These are phyloP conservation scores for Fusarium incarnatum DNA, from an alignment of 2,329 filamentous ascomycete genomes.

Conservation along the genomic window DNA sequence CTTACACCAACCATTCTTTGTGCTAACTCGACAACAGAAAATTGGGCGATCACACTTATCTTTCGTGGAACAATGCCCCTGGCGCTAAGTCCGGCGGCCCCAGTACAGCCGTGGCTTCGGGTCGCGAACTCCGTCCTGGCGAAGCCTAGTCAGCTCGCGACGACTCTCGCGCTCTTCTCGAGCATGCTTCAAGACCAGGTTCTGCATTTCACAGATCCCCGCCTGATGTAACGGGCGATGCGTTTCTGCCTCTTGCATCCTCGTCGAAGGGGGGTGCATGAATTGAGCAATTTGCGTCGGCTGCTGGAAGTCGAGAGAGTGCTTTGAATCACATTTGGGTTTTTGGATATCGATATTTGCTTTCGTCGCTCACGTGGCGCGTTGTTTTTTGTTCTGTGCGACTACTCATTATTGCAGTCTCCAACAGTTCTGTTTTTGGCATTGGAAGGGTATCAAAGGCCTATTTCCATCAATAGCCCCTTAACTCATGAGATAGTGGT, in stretches of 20 bases:
- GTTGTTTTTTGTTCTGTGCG: conserved; percentile 36
- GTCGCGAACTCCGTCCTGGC: conserved; percentile 65
- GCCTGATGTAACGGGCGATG: conserved; percentile 4
- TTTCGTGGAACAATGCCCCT: conserved; percentile 86
- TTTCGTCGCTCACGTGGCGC: conserved; percentile 12
- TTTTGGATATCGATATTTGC: conserved; percentile 20
- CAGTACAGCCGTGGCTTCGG: conserved; percentile 61
- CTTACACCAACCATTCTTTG: neutral
- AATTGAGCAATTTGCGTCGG: neutral
- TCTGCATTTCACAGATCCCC: conserved; percentile 22
- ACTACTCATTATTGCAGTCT: conserved; percentile 29
- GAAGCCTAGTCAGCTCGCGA: conserved; percentile 55
- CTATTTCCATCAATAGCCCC: conserved; percentile 4
- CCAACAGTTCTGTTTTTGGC: conserved; percentile 14
- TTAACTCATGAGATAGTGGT: neutral
- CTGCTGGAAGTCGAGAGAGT: conserved; percentile 9
- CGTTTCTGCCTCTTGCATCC: neutral
- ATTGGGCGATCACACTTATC: conserved; percentile 96
- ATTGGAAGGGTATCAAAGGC: conserved; percentile 16
- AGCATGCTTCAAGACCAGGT: conserved; percentile 18
- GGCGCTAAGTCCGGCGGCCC: conserved; percentile 57
- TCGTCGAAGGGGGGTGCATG: conserved; percentile 1
- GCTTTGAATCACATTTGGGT: conserved; percentile 25
- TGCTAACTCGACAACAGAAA: conserved; percentile 69
- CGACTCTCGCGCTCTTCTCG: conserved; percentile 42